These are phyloP conservation scores for Myxozyma melibiosi DNA, from an alignment of 805 yeast genomes.

Conservation along the genomic window DNA sequence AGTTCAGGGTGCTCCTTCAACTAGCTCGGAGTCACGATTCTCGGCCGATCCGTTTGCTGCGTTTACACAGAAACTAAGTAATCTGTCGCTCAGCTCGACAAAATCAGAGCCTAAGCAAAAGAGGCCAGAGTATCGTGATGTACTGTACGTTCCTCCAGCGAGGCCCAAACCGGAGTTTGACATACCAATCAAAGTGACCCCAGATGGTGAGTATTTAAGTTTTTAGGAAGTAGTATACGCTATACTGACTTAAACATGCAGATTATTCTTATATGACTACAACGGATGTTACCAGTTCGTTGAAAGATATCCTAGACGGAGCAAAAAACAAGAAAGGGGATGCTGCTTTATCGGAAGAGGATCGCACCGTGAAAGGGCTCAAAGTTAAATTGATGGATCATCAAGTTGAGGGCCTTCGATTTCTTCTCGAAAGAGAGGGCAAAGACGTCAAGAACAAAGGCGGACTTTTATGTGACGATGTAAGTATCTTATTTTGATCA, in stretches of 20 bases:
- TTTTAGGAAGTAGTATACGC: slow-evolving; percentile 2
- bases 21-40: slow-evolving; percentile 7
- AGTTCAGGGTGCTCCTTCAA: slow-evolving; percentile 1
- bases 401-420: slow-evolving; percentile 50
- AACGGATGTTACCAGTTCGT: slow-evolving; percentile 12
- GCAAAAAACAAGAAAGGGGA: background rate
- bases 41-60: slow-evolving; percentile 8
- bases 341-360: background rate
- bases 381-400: slow-evolving; percentile 49
- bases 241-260: background rate
- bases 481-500: slow-evolving; percentile 5
- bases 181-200: background rate
- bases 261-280: slow-evolving; percentile 23
- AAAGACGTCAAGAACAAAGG: slow-evolving; percentile 45
- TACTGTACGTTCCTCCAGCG: slow-evolving; percentile 2
- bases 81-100: background rate
- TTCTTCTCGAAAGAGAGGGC: slow-evolving; percentile 47
- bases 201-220: too few species aligned
- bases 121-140: background rate
- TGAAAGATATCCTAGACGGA: slow-evolving; percentile 20
- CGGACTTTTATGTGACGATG: slow-evolving; percentile 75
- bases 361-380: slow-evolving; percentile 44
- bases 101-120: too few species aligned
- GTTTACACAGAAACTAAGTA: slow-evolving; percentile 3
- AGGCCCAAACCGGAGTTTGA: background rate